Conservation (phyloP, 2,329 filamentous ascomycete species). For the Onygenales sp. region DNA sequence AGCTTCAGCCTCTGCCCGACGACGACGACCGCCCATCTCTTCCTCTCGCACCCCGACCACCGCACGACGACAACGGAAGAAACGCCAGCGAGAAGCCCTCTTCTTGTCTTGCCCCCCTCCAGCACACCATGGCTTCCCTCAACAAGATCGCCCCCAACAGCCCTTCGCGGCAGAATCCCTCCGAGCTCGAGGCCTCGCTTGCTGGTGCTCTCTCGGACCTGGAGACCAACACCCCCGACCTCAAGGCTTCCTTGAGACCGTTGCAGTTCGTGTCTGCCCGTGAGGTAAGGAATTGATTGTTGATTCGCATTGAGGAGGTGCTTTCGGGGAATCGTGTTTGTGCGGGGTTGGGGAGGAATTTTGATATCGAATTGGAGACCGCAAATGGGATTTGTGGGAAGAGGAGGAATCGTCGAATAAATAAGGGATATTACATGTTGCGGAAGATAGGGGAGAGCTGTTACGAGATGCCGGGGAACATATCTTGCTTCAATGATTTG, state of each 20-base stretch:
- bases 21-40: conserved; percentile 6
- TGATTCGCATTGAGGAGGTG: not conserved
- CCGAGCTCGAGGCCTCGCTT: conserved; percentile 95
- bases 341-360: not conserved
- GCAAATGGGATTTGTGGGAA: not conserved
- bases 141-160: conserved; percentile 99
- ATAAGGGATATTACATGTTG: not conserved
- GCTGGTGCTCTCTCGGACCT: conserved; percentile 96
- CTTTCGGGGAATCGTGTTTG: not conserved
- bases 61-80: conserved; percentile 10
- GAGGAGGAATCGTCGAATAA: not conserved
- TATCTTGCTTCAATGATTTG: conserved; percentile 4
- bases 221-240: conserved; percentile 97
- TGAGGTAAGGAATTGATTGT: conserved; percentile 64
- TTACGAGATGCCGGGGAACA: not conserved
- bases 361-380: not conserved
- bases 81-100: conserved; percentile 8
- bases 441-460: not conserved
- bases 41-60: conserved; percentile 4
- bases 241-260: conserved; percentile 91
- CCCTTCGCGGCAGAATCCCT: conserved; percentile 90
- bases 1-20: conserved; percentile 4
- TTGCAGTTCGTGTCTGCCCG: conserved; percentile 98
- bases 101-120: conserved; percentile 5
- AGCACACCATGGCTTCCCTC: conserved; percentile 61